Percentiles rank a stretch among this genome's conserved stretches.
These are phyloP conservation scores for Brassica cretica DNA, from an alignment of 345 rosid species.

Conservation along the genomic window DNA sequence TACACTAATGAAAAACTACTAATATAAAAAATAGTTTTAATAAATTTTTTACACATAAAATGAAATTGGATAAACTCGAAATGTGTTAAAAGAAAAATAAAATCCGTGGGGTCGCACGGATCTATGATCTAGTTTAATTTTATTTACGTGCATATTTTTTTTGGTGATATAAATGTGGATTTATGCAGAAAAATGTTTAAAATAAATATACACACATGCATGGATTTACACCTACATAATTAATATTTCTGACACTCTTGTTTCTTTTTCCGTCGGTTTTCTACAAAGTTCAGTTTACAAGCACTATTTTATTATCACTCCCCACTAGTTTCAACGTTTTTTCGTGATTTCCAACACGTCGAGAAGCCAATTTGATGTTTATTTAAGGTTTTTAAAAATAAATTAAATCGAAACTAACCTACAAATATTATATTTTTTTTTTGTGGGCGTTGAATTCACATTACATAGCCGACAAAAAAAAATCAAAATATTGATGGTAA, in stretches of 20 bases:
- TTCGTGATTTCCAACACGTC: slow-evolving; percentile 37
- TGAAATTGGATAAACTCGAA: too few species aligned
- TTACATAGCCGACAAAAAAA: neutral
- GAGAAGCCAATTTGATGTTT: slow-evolving; percentile 31
- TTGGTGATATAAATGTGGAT: neutral
- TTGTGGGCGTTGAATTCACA: neutral
- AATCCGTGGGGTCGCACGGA: too few species aligned
- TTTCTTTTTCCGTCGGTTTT: slow-evolving; percentile 35
- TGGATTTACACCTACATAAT: slow-evolving; percentile 17
- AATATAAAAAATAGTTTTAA: too few species aligned
- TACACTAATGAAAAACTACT: too few species aligned
- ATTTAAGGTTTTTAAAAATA: neutral
- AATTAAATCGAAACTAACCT: neutral
- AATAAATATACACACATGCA: slow-evolving; percentile 22
- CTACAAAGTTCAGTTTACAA: slow-evolving; percentile 9
- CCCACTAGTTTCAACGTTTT: slow-evolving; percentile 39
- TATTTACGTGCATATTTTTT: neutral
- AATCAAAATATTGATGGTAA: slow-evolving; percentile 1
- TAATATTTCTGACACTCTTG: slow-evolving; percentile 38
- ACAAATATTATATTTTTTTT: neutral
- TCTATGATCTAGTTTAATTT: neutral
- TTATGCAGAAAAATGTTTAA: slow-evolving; percentile 15
- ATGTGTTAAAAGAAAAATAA: too few species aligned
- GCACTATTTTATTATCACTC: neutral
- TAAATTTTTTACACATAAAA: too few species aligned